phyloP scores from a whole-genome alignment of 805 yeast species.

The Candida quercuum region DNA sequence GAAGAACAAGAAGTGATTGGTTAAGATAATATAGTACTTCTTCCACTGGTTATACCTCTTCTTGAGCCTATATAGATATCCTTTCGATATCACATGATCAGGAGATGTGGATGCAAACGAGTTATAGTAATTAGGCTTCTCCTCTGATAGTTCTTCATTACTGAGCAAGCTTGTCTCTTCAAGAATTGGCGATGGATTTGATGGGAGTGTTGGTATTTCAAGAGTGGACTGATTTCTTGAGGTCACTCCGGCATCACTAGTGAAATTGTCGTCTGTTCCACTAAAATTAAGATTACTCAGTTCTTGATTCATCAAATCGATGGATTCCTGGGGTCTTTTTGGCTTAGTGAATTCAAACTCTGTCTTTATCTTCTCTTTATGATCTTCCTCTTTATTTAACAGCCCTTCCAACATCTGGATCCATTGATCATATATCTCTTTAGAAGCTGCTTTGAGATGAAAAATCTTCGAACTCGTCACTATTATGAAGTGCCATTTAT shows the following conservation, averaged over 20 bases:
- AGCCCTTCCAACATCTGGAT: slow-evolving; percentile 9
- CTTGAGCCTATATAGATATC: slow-evolving; percentile 34
- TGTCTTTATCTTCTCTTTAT: not conserved
- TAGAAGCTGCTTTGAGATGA: slow-evolving; percentile 17
- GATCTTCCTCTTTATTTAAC: slow-evolving; percentile 13
- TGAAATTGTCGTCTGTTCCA: slow-evolving; percentile 23
- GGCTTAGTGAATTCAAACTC: slow-evolving; percentile 4
- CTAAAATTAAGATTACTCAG: slow-evolving; percentile 11
- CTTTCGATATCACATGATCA: slow-evolving; percentile 36
- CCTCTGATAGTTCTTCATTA: not conserved
- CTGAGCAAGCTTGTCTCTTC: no score
- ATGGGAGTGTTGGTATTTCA: slow-evolving; percentile 1
- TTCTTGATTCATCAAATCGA: slow-evolving; percentile 5
- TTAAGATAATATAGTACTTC: slow-evolving; percentile 36
- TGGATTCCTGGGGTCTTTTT: not conserved
- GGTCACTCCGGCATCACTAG: slow-evolving; percentile 15
- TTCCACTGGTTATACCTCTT: slow-evolving; percentile 45
- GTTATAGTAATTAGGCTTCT: slow-evolving; percentile 12
- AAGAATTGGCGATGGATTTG: no score
- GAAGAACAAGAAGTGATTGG: slow-evolving; percentile 34
- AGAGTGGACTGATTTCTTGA: not conserved
- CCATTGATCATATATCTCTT: slow-evolving; percentile 20
- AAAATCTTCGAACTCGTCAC: slow-evolving; percentile 18
- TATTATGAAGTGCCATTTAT: slow-evolving; percentile 17
- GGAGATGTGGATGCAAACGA: slow-evolving; percentile 19